Base-by-base conservation (phyloP, 2,329 filamentous ascomycete genomes). In the Diplocarpon rosae region DNA sequence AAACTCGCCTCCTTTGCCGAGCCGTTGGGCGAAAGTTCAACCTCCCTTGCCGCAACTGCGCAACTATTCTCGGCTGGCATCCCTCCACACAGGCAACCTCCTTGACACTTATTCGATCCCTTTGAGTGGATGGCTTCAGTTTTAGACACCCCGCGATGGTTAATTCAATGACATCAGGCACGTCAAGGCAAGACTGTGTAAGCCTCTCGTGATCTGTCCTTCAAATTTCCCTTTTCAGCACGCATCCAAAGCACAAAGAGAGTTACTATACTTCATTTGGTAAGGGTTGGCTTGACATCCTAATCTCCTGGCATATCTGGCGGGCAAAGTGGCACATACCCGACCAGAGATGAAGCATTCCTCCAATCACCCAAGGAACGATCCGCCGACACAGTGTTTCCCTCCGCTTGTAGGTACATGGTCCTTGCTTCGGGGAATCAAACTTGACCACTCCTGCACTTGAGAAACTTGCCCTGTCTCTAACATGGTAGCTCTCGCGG, bases 301-400 rank as follows among this genome's bases (percentile, higher is more conserved):
- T 24, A 24, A 24, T 24, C 20, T 24, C 20, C 28, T 29, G 28
- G 37, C 39, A 41, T 45, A 45, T 35, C 45, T 47, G 16, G 38
- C 35, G 30, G 36, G 44, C 36, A 48, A 43, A 44, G 51, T 51
- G 34, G 43, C 50, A 50, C 55, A 58, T 58, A 42, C 52, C 51
- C 45, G 33, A 37, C 35, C 46, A 48, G 20, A 57, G 50, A 57
- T 59, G 51, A 56, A 50, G 55, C 57, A 59, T 60, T 60, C 58
- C 53, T 56, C 42, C 31, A 32, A 47, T 50, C 43, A 31, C 51
- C 45, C 28, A 41, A 49, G 46, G 43, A 49, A 42, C 48, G 41
- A 49, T 44, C 38, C 36, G 37, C 36, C 32, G 29, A 45, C 35
- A 40, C 41, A 50, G 34, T 37, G 39, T 46, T 45, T 36, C 15